These are phyloP conservation scores for Falciphora oryzae DNA, from an alignment of 2,329 filamentous ascomycete genomes.

Conservation along the genomic window DNA sequence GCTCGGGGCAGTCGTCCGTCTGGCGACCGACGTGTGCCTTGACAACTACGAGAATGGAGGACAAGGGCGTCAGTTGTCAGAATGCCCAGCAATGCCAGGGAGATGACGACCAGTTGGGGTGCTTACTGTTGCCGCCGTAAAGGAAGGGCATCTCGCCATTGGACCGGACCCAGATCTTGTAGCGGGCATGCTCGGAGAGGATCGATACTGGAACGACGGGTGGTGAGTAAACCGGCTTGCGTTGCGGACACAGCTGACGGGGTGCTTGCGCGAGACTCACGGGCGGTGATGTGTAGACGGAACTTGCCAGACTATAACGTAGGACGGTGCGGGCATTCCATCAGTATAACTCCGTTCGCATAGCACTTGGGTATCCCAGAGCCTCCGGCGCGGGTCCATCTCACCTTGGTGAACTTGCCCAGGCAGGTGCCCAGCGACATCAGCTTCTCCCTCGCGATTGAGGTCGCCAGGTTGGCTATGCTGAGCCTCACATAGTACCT, in stretches of 20 bases:
- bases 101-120: background rate
- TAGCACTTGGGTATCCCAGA: background rate
- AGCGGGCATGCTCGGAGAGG: slow-evolving; percentile 83
- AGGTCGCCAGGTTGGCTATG: slow-evolving; percentile 86
- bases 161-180: slow-evolving; percentile 95
- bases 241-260: too few species aligned
- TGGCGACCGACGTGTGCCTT: slow-evolving; percentile 67
- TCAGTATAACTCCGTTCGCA: background rate
- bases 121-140: slow-evolving; percentile 69
- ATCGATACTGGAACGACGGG: slow-evolving; percentile 54
- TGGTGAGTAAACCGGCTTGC: background rate
- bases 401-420: slow-evolving; percentile 32
- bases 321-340: slow-evolving; percentile 10
- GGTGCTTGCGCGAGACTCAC: slow-evolving; percentile 1
- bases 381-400: background rate
- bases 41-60: slow-evolving; percentile 43
- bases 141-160: slow-evolving; percentile 98
- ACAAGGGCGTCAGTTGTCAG: background rate
- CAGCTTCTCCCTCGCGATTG: slow-evolving; percentile 73
- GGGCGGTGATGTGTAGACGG: slow-evolving; percentile 80
- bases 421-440: slow-evolving; percentile 86
- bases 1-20: slow-evolving; percentile 89
- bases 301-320: slow-evolving; percentile 75
- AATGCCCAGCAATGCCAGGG: background rate
- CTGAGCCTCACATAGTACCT: slow-evolving; percentile 82